Evolutionary conservation across 2,329 filamentous ascomycete genomes (phyloP), one percentile per base, ranked within the genome.

Genomic region (Microcera coccophila): DNA sequence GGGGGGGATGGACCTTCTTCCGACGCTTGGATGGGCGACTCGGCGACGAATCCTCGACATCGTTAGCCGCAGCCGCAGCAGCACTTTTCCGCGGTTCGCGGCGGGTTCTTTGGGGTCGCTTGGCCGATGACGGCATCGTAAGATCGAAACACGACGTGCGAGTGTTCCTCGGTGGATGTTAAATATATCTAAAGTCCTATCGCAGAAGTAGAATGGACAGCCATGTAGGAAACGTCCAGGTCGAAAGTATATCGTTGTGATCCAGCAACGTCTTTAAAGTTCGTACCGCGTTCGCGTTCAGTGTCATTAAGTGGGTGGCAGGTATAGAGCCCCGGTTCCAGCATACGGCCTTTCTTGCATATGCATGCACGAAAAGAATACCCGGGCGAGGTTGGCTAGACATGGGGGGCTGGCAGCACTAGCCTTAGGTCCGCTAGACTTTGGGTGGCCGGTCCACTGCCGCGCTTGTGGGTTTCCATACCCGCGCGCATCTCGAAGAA

Each of bases 11-110:
- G 63, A 79, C 78, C 73, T 78, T 80, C 68, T 75, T 83, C 66
- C 80, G 76, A 58, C 80, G 78, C 68, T 84, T 84, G 10, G 73
- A 68, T n/a, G 80, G 79, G 41, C 79, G 74, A 45, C 73, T 76
- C 12, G 80, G 79, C 4, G 80, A 83, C 19, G 79, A 78, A 36
- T 74, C 70, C 33, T 76, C 71, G 38, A 62, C 66, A 34, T 76
- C 70, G 32, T 55, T 49, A 32, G 60, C 57, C 41, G 60, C 47
- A 20, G 61, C 54, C 33, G 60, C 57, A 34, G 64, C 60, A 8
- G 10, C 33, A 52, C 63, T 62, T 48, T 63, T 65, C 51, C 66
- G 67, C 49, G 60, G 47, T 41, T 70, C 67, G 55, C 67, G 65
- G 48, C 66, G 65, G 47, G 56, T 57, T 48, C 66, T 64, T 44